Evolutionary conservation across 176 grass and related monocot genomes (phyloP).

Genomic region (Oryza glumipatula): DNA sequence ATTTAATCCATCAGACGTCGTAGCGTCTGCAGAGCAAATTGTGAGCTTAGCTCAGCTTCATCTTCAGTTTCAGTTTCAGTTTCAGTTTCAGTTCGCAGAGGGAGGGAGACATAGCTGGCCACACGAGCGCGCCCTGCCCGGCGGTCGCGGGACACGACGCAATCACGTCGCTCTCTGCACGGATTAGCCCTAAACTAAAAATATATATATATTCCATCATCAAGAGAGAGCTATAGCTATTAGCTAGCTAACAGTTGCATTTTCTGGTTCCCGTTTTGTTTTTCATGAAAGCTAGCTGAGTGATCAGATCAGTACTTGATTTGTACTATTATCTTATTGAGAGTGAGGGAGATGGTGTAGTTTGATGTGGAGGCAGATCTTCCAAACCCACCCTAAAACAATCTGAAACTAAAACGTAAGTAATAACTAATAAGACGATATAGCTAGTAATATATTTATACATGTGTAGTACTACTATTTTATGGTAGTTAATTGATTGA

Average conservation of each 20-base stretch:
- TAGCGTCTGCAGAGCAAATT: constrained; percentile 19
- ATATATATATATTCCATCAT: neutral
- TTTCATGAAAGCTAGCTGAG: neutral
- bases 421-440: neutral
- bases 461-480: neutral
- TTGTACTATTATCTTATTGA: neutral
- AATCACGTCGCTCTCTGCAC: constrained; percentile 65
- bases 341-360: constrained; percentile 29
- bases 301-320: neutral
- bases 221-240: neutral
- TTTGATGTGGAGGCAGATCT: constrained; percentile 47
- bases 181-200: neutral
- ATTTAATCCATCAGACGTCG: neutral
- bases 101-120: constrained; percentile 43
- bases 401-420: neutral
- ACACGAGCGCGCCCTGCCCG: constrained; percentile 52
- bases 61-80: neutral
- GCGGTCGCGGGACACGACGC: constrained; percentile 70
- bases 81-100: neutral
- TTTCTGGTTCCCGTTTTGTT: neutral
- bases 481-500: neutral
- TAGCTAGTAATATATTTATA: neutral
- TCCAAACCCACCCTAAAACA: constrained; percentile 51
- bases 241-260: neutral
- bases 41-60: neutral